Base-by-base conservation (phyloP, 2,329 filamentous ascomycete species). In the Fusarium cicatricum region DNA sequence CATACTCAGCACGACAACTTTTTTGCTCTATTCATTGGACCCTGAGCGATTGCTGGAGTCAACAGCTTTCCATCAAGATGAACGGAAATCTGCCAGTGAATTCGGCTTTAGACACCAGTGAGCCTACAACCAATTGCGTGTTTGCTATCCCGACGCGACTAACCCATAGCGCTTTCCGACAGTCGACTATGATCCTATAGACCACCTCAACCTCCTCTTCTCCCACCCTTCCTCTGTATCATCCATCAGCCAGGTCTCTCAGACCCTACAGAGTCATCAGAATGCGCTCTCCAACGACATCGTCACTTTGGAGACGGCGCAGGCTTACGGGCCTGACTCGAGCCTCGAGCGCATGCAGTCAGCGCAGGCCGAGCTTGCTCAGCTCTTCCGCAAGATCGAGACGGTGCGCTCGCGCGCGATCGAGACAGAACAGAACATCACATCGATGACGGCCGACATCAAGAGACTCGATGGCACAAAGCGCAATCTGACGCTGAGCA, bases 381-480 rank as follows among this genome's bases (percentile, higher is more conserved):
- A 90, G 66, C 86, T 99, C 33, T 97, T 99, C 81, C 87, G 88
- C 69, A 96, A 96, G 78, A 97, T 99, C 74, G 94, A 98, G 74
- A 90, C 88, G 63, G 94, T 99, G 50, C 90, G 93, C 50, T 89
- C 89, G 68, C 87, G 94, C 46, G 95, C 95, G 32, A 85, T 96
- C 67, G 88, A 93, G 80, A 98, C 95, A 16, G 95, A 99, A 76
- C 89, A 92, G 73, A 90, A 93, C 64, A 99, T 99, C 72, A 97
- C 94, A 40, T 92, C 92, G 65, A 99, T 99, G 95, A 99, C 95
- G 58, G 92, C 95, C 54, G 95, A 99, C 71, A 99, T 99, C 74
- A 99, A 99, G 80, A 88, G 94, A 65, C 83, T 99, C 62, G 95
- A 99, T 76, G 91, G 90, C 74, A 97, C 95, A 32, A 99, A 99